Percentiles rank a stretch among this genome's conserved stretches.
Conservation (phyloP, 768 basidiomycete genomes). For the Phaffia tasmanica region DNA sequence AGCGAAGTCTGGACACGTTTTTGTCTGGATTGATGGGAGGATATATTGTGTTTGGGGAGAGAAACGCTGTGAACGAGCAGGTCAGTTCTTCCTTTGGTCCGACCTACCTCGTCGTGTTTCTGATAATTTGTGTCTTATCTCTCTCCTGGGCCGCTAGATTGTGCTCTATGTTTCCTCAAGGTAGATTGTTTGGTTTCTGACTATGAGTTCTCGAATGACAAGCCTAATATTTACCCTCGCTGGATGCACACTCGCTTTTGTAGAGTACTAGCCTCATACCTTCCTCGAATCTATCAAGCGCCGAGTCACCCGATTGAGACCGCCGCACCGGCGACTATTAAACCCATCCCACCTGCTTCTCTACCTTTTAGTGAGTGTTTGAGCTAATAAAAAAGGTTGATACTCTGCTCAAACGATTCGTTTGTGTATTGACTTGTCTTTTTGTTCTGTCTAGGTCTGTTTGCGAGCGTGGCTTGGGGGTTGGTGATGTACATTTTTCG, state of each 20-base stretch:
- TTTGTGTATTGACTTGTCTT: background rate
- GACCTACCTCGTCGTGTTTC: background rate
- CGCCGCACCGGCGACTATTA: conserved; percentile 40
- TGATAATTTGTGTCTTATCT: background rate
- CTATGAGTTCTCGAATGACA: too few species aligned
- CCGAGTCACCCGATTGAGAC: conserved; percentile 39
- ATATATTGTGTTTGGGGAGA: conserved; percentile 45
- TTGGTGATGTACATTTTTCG: conserved; percentile 94
- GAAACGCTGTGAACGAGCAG: conserved; percentile 42
- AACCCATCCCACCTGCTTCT: conserved; percentile 70
- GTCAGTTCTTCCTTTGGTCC: conserved; percentile 16
- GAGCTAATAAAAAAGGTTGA: conserved; percentile 48
- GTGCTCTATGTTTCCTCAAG: conserved; percentile 66
- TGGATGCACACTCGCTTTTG: conserved; percentile 44
- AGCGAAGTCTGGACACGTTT: conserved; percentile 70
- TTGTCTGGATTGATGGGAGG: conserved; percentile 87
- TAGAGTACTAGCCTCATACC: conserved; percentile 78
- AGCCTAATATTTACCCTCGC: too few species aligned
- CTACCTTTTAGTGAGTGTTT: conserved; percentile 62
- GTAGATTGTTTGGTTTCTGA: background rate
- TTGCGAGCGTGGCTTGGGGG: conserved; percentile 60
- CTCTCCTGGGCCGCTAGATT: conserved; percentile 47
- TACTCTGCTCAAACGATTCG: background rate
- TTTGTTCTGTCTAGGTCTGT: conserved; percentile 5
- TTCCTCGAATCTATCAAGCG: conserved; percentile 52